Conservation (phyloP, 306 rosid genomes). For the Oxytropis ochrocephala region DNA sequence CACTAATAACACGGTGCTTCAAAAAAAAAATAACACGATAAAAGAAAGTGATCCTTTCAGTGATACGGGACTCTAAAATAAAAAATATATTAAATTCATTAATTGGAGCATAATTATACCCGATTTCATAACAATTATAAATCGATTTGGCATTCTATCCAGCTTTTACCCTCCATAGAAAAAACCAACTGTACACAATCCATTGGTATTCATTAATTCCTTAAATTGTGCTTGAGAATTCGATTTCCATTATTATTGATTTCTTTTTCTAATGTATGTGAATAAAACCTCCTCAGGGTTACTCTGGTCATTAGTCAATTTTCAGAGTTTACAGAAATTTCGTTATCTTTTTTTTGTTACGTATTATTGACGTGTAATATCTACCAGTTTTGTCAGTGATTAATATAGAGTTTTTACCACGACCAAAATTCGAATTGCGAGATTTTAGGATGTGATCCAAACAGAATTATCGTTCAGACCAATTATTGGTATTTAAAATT, state of each 20-base stretch:
- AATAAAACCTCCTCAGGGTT: background rate
- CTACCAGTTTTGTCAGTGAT: too few relatives aligned
- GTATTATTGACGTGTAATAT: too few relatives aligned
- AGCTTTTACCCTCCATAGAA: background rate
- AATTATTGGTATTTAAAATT: too few relatives aligned
- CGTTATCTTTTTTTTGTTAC: too few relatives aligned
- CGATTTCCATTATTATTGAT: background rate
- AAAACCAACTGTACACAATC: background rate
- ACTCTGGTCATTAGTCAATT: background rate
- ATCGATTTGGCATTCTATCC: background rate
- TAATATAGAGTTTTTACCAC: too few relatives aligned
- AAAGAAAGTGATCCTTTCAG: too few relatives aligned
- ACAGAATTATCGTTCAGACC: too few relatives aligned
- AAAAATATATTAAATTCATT: background rate
- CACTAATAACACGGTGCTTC: too few relatives aligned
- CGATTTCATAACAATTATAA: background rate
- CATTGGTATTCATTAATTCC: background rate
- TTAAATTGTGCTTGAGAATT: background rate
- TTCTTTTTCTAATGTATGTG: background rate
- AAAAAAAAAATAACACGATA: too few relatives aligned
- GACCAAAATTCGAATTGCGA: too few relatives aligned
- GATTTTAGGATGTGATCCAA: too few relatives aligned
- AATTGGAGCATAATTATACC: background rate
- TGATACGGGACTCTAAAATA: too few relatives aligned
- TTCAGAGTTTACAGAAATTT: background rate